Percentiles rank a stretch among this genome's conserved stretches.
Conservation (phyloP, 2,329 filamentous ascomycete species). For the Microdochium trichocladiopsis region DNA sequence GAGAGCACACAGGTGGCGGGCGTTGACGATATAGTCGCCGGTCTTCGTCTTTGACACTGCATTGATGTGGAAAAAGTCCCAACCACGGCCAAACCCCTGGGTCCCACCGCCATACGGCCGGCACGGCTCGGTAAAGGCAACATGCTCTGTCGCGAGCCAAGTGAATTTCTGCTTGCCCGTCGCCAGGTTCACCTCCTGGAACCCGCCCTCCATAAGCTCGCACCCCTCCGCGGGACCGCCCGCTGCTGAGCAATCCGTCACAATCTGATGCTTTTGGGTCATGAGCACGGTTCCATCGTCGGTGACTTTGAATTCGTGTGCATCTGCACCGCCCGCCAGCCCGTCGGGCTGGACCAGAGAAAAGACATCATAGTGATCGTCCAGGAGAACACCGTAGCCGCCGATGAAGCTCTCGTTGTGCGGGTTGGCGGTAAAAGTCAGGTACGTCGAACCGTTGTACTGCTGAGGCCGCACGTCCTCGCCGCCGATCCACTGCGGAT, state of each 20-base stretch:
- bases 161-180: constrained; percentile 27
- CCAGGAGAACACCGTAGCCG: constrained; percentile 19
- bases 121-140: constrained; percentile 14
- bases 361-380: constrained; percentile 22
- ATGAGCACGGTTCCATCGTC: constrained; percentile 30
- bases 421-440: constrained; percentile 22
- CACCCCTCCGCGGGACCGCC: constrained; percentile 20
- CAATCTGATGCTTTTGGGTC: constrained; percentile 28
- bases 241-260: constrained; percentile 18
- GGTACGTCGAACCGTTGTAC: constrained; percentile 20
- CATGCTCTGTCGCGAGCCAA: constrained; percentile 26
- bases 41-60: constrained; percentile 21
- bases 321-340: constrained; percentile 25
- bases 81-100: constrained; percentile 18
- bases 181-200: constrained; percentile 28
- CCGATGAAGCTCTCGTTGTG: constrained; percentile 18
- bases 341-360: constrained; percentile 11
- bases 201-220: constrained; percentile 26
- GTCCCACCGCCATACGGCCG: not conserved
- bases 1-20: constrained; percentile 20
- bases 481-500: constrained; percentile 10
- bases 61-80: constrained; percentile 31
- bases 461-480: constrained; percentile 16
- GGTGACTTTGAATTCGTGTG: constrained; percentile 36
- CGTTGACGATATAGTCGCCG: constrained; percentile 29